phyloP scores from a whole-genome alignment of 345 rosid species.

The Aquilaria yunnanensis region DNA sequence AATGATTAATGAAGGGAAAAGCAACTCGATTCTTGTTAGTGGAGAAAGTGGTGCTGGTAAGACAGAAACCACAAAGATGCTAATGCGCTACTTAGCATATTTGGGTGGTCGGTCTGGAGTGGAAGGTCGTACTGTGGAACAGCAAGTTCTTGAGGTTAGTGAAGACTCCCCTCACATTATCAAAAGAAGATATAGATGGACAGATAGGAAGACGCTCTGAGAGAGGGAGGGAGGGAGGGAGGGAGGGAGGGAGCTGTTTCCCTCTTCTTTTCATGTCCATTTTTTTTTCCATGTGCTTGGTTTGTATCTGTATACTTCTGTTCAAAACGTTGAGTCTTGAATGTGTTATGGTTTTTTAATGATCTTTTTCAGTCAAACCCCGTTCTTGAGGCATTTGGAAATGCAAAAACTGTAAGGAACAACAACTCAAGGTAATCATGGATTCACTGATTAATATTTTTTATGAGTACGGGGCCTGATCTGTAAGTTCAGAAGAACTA shows the following conservation, averaged over 20 bases:
- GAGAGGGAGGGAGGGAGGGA: too few relatives aligned
- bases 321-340: constrained; percentile 9
- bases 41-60: constrained; percentile 99
- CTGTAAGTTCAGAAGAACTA: too few relatives aligned
- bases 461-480: neutral
- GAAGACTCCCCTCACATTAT: neutral
- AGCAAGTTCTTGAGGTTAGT: constrained; percentile 88
- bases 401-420: constrained; percentile 91
- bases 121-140: constrained; percentile 95
- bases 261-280: constrained; percentile 3
- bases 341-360: neutral
- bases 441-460: neutral
- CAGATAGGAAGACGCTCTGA: too few relatives aligned
- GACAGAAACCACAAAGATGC: constrained; percentile 97
- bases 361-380: constrained; percentile 72
- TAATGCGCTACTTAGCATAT: constrained; percentile 89
- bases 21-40: constrained; percentile 90
- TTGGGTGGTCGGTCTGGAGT: constrained; percentile 90
- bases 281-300: neutral
- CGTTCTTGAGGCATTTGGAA: constrained; percentile 97
- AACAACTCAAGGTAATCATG: constrained; percentile 76
- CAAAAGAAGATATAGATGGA: neutral
- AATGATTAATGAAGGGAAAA: constrained; percentile 85
- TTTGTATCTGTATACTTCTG: neutral
- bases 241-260: too few relatives aligned